These are phyloP conservation scores for Lipomyces anomalus DNA, from an alignment of 805 yeast genomes.

Conservation along the genomic window DNA sequence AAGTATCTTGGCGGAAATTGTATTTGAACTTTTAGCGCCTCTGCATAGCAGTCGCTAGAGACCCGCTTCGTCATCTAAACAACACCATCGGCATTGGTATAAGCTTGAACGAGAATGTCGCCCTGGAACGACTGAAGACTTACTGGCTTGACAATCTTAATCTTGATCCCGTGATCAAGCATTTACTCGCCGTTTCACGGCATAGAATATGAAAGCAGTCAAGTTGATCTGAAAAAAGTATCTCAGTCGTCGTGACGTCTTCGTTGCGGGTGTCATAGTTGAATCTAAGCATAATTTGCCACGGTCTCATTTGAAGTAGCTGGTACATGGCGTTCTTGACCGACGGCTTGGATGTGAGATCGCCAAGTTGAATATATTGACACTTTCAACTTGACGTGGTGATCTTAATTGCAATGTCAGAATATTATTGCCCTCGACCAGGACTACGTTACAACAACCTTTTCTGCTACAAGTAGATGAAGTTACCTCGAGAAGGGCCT, in stretches of 20 bases:
- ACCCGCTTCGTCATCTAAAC: constrained; percentile 36
- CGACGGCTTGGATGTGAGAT: too few relatives aligned
- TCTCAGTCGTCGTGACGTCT: constrained; percentile 38
- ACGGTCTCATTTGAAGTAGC: too few relatives aligned
- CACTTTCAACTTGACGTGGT: too few relatives aligned
- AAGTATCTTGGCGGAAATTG: constrained; percentile 48
- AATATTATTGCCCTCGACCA: too few relatives aligned
- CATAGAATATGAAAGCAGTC: constrained; percentile 37
- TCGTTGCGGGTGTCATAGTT: constrained; percentile 30
- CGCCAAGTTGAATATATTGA: too few relatives aligned
- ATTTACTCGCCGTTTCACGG: constrained; percentile 36
- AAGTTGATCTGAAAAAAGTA: constrained; percentile 40
- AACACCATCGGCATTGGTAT: constrained; percentile 42
- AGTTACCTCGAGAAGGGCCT: too few relatives aligned
- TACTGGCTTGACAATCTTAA: constrained; percentile 42
- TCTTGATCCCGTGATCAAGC: constrained; percentile 34
- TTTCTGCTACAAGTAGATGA: too few relatives aligned
- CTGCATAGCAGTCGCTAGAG: constrained; percentile 43
- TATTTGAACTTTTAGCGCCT: constrained; percentile 44
- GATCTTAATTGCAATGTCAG: too few relatives aligned
- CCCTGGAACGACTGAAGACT: constrained; percentile 42
- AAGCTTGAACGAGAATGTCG: constrained; percentile 37
- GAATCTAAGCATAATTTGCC: constrained; percentile 43
- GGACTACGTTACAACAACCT: too few relatives aligned
- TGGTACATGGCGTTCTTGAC: too few relatives aligned